phyloP scores from a whole-genome alignment of 1,284 basidiomycete species.

The Fereydounia khargensis region DNA sequence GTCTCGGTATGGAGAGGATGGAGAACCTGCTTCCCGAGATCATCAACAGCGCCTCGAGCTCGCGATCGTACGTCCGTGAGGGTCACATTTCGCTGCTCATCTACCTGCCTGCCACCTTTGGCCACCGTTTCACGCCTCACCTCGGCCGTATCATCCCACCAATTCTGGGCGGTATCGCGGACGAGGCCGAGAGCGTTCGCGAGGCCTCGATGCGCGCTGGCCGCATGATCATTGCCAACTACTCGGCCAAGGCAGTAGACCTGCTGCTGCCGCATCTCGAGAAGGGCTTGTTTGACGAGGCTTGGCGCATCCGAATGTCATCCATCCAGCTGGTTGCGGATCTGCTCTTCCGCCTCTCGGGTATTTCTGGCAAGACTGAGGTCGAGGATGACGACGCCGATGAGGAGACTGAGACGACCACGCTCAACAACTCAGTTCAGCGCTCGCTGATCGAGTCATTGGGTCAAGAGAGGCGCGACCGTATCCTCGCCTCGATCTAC shows the following conservation, averaged over 20 bases:
- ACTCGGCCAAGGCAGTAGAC: slow-evolving; percentile 87
- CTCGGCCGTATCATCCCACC: slow-evolving; percentile 90
- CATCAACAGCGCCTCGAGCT: slow-evolving; percentile 84
- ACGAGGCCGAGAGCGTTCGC: slow-evolving; percentile 82
- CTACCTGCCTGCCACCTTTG: slow-evolving; percentile 93
- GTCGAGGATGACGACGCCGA: slow-evolving; percentile 61
- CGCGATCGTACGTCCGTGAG: slow-evolving; percentile 87
- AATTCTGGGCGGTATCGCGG: slow-evolving; percentile 87
- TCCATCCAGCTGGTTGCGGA: slow-evolving; percentile 95
- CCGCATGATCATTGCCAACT: slow-evolving; percentile 95
- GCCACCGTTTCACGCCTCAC: slow-evolving; percentile 87
- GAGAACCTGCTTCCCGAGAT: slow-evolving; percentile 93
- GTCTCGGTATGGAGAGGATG: slow-evolving; percentile 92
- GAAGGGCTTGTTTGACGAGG: slow-evolving; percentile 87
- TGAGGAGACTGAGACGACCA: slow-evolving; percentile 65
- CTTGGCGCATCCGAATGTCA: slow-evolving; percentile 86
- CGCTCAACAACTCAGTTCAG: slow-evolving; percentile 63
- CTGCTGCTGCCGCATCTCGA: slow-evolving; percentile 92
- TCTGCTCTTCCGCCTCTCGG: slow-evolving; percentile 94
- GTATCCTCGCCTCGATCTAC: slow-evolving; percentile 86
- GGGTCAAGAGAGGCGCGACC: slow-evolving; percentile 82
- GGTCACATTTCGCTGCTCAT: slow-evolving; percentile 98
- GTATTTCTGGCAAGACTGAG: slow-evolving; percentile 87
- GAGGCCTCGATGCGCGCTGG: slow-evolving; percentile 99
- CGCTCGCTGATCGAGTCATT: slow-evolving; percentile 83